Evolutionary conservation across 164 flowering plant genomes (phyloP).

Genomic region (Brasenia schreberi): DNA sequence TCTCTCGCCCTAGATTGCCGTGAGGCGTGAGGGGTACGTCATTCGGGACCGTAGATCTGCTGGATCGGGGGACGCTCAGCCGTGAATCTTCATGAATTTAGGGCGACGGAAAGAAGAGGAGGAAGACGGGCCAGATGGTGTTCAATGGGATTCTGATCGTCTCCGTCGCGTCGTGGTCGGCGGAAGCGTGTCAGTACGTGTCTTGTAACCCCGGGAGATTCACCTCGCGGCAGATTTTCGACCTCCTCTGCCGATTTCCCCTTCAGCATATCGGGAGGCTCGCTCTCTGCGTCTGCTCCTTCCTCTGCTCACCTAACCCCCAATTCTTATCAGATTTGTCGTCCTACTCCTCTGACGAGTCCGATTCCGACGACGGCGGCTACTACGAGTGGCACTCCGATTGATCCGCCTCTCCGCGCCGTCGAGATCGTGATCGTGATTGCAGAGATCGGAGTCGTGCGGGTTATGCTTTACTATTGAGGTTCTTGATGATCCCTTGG

Average conservation of each 20-base stretch:
- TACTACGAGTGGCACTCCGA: slow-evolving; percentile 21
- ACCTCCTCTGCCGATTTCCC: slow-evolving; percentile 70
- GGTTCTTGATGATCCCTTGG: too few species aligned
- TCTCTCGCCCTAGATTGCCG: not conserved
- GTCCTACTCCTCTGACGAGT: slow-evolving; percentile 8
- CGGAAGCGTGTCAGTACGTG: slow-evolving; percentile 60
- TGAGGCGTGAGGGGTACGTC: not conserved
- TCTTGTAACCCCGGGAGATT: slow-evolving; percentile 80
- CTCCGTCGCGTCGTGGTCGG: slow-evolving; percentile 51
- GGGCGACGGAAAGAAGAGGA: not conserved
- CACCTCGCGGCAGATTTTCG: slow-evolving; percentile 35
- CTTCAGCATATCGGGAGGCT: slow-evolving; percentile 52
- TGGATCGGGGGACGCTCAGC: not conserved
- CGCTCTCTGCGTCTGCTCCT: slow-evolving; percentile 45
- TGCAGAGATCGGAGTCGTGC: too few species aligned
- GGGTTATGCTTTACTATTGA: too few species aligned
- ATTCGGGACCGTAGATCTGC: not conserved
- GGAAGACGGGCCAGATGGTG: slow-evolving; percentile 33
- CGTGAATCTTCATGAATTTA: not conserved
- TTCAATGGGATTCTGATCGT: slow-evolving; percentile 42
- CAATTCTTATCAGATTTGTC: slow-evolving; percentile 9
- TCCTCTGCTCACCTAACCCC: slow-evolving; percentile 43
- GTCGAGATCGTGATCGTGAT: too few species aligned
- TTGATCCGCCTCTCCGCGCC: slow-evolving; percentile 3
- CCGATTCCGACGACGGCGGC: slow-evolving; percentile 9